A percentile compares a stretch with the other conserved stretches of the same genome.
Evolutionary conservation across 768 basidiomycete genomes (phyloP).

Genomic region (Tricholoma sp.): DNA sequence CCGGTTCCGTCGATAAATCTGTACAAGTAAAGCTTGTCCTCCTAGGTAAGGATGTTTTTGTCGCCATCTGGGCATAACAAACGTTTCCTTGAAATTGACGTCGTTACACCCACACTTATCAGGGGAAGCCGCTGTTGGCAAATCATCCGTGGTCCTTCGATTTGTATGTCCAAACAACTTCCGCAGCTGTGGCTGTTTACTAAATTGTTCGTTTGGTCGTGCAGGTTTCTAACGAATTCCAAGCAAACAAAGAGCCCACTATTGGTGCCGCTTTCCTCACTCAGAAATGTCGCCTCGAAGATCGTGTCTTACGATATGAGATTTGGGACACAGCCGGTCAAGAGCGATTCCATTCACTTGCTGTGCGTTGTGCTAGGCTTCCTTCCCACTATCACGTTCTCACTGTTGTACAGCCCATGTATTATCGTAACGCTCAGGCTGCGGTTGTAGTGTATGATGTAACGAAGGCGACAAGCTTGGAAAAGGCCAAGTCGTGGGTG

Average conservation of each 20-base stretch:
- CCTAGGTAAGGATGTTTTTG: conserved; percentile 51
- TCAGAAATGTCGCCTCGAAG: conserved; percentile 93
- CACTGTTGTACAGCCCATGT: conserved; percentile 73
- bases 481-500: conserved; percentile 99
- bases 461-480: conserved; percentile 91
- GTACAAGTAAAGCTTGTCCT: conserved; percentile 98
- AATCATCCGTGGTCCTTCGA: conserved; percentile 96
- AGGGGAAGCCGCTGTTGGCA: conserved; percentile 99
- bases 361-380: conserved; percentile 45
- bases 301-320: conserved; percentile 89
- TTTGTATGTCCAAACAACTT: conserved; percentile 57
- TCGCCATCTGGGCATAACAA: not conserved
- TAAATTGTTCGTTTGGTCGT: conserved; percentile 9
- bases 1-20: conserved; percentile 78
- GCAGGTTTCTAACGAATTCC: conserved; percentile 95
- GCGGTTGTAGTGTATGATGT: conserved; percentile 99
- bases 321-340: conserved; percentile 97
- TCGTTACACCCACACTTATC: conserved; percentile 10
- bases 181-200: conserved; percentile 5
- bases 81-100: not conserved
- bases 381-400: conserved; percentile 8
- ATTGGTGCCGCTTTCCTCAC: conserved; percentile 96
- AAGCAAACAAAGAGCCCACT: conserved; percentile 97
- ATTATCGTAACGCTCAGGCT: conserved; percentile 96
- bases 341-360: conserved; percentile 97